Evolutionary conservation across 1,139 yeast species (phyloP), one percentile per base, ranked within the genome.

Genomic region (Suhomyces ambrosiae): DNA sequence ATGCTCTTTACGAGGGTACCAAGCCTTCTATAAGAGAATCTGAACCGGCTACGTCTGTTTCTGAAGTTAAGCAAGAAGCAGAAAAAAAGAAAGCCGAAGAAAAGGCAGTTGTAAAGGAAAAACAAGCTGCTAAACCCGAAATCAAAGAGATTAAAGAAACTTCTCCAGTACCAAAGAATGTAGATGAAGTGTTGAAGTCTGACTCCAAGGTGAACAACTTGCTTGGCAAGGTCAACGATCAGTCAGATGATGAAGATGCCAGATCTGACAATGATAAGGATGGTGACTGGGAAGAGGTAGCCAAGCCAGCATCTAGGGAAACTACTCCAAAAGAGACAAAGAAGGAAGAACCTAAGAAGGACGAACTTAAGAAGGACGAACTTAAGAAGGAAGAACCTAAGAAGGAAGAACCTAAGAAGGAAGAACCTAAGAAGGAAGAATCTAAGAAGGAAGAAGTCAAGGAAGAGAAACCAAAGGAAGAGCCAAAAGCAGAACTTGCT

Each of bases 1-100:
- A 77, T 54, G 77, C 87, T 5, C 53, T 89, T 14, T 90, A 76
- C 58, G 94, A 89, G 18, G 96, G 96, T 15, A 63, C 76, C n/a
- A 74, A 71, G 33, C 80, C 82, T 21, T 55, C 56, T 12, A 48
- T 67, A 27, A 58, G 57, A 38, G 69, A 66, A 40, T 61, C 73
- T 0, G 56, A 55, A 12, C 71, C 74, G 8, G 61, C 55, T 6
- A 53, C 60, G 2, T 54, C 42, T 18, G 56, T 66, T 8, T 47
- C 58, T 19, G 56, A 49, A n/a, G 58, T 39, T 11, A 62, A 65
- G 45, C 58, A 60, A 36, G 54, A 52, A 30, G 33, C 37, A 37
- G 46, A 41, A 51, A 45, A 34, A 52, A 53, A 62, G 30, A 51
- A 49, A 8, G 53, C 41, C 9, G 46, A 50, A 25, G 48, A 52